These are phyloP conservation scores for Trichoderma asperelloides DNA, from an alignment of 495 filamentous ascomycete genomes.

Conservation along the genomic window DNA sequence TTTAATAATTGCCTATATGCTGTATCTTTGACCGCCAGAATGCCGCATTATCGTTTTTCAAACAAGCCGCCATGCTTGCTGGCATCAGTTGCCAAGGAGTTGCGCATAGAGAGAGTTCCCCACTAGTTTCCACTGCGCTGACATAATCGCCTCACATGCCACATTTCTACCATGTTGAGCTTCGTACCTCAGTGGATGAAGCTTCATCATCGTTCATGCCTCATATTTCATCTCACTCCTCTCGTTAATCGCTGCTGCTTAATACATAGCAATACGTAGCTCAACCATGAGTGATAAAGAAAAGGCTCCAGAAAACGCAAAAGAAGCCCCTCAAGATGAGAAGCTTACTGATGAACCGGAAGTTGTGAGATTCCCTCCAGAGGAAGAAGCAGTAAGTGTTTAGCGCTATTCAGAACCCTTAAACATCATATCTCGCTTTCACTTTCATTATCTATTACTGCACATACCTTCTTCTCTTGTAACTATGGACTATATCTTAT, in stretches of 20 bases:
- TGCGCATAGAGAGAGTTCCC: background rate
- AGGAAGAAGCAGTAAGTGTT: constrained; percentile 63
- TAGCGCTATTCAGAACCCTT: too few species aligned
- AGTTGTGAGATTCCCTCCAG: constrained; percentile 43
- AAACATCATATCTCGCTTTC: too few species aligned
- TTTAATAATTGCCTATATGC: too few species aligned
- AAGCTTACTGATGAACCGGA: constrained; percentile 13
- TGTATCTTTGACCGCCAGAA: too few species aligned
- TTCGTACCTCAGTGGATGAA: too few species aligned
- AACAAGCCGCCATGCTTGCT: too few species aligned
- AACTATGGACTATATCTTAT: too few species aligned
- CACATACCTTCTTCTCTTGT: too few species aligned
- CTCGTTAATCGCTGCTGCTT: background rate
- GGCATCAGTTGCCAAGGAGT: too few species aligned
- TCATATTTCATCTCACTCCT: background rate
- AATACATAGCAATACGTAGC: background rate
- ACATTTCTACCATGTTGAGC: background rate
- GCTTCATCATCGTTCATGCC: background rate
- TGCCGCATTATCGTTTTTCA: too few species aligned
- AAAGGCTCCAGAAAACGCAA: background rate
- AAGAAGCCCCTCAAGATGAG: background rate
- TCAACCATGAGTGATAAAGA: background rate
- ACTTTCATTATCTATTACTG: too few species aligned
- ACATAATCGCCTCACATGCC: background rate
- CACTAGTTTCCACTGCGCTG: background rate